phyloP scores from a whole-genome alignment of 768 basidiomycete species.

The Termitomyces sp. region DNA sequence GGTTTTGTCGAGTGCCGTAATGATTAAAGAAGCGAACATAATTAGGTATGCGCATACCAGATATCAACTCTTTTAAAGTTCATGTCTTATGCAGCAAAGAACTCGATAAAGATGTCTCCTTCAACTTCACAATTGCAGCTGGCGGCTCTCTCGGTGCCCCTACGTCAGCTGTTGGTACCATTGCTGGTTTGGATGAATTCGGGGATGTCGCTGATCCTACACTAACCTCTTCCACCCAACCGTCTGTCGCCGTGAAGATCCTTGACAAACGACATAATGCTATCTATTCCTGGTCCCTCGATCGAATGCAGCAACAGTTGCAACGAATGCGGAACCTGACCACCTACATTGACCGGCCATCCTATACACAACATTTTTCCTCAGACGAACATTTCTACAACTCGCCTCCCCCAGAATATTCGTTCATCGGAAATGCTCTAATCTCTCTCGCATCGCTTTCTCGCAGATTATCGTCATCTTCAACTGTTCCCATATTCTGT shows the following conservation, averaged over 20 bases:
- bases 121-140: slow-evolving; percentile 90
- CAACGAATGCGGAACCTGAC: slow-evolving; percentile 92
- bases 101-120: slow-evolving; percentile 79
- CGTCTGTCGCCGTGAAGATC: slow-evolving; percentile 86
- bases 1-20: slow-evolving; percentile 76
- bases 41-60: slow-evolving; percentile 53
- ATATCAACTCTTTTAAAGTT: neutral
- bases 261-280: slow-evolving; percentile 83
- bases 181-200: slow-evolving; percentile 85
- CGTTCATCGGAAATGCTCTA: slow-evolving; percentile 86
- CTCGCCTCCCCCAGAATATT: slow-evolving; percentile 80
- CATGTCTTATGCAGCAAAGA: slow-evolving; percentile 55
- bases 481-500: slow-evolving; percentile 86
- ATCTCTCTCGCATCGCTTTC: slow-evolving; percentile 79
- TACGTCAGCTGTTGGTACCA: slow-evolving; percentile 76
- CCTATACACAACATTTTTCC: slow-evolving; percentile 91
- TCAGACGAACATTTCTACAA: slow-evolving; percentile 93
- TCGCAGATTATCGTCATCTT: slow-evolving; percentile 66
- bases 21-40: slow-evolving; percentile 92
- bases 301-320: slow-evolving; percentile 82
- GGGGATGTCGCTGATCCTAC: slow-evolving; percentile 88
- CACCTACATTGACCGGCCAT: slow-evolving; percentile 86
- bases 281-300: slow-evolving; percentile 88
- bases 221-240: slow-evolving; percentile 67
- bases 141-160: slow-evolving; percentile 76